Conservation (phyloP, 208 protist genomes). For the Leishmania lainsoni region DNA sequence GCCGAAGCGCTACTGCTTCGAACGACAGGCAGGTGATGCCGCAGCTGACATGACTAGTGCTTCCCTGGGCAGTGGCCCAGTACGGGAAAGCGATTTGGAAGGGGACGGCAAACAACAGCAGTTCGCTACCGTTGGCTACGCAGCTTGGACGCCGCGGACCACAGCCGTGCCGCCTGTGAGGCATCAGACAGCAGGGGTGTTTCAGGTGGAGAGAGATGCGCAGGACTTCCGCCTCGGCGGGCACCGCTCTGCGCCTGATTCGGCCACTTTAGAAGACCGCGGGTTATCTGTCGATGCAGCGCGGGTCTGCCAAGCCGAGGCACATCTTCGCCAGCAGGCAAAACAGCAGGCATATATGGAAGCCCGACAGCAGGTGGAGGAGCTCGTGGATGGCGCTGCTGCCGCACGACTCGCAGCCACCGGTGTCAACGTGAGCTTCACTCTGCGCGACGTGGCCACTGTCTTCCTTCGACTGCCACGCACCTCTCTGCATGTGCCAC, state of each 20-base stretch:
- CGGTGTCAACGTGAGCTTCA: conserved; percentile 70
- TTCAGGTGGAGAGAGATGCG: background rate
- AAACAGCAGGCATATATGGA: conserved; percentile 1
- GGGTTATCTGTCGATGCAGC: background rate
- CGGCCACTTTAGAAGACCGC: background rate
- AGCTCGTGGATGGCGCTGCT: conserved; percentile 18
- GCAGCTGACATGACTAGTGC: background rate
- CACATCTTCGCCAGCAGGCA: conserved; percentile 8
- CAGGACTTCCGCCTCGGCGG: conserved; percentile 10
- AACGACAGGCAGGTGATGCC: conserved; percentile 8
- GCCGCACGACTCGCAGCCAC: conserved; percentile 29
- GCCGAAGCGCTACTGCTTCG: conserved; percentile 43
- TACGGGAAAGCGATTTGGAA: background rate
- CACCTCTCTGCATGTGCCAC: conserved; percentile 4
- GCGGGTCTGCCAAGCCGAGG: conserved; percentile 10
- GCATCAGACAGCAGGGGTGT: background rate
- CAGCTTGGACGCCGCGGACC: background rate
- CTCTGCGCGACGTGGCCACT: conserved; percentile 64
- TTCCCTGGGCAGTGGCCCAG: background rate
- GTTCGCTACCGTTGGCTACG: background rate
- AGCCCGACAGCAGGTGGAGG: conserved; percentile 30
- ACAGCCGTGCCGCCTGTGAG: background rate
- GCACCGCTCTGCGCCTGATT: background rate
- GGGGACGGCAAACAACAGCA: background rate
- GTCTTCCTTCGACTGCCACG: conserved; percentile 54